A percentile compares a stretch with the other conserved stretches of the same genome.
Evolutionary conservation across 176 grass and related monocot genomes (phyloP).

Genomic region (Juncus inflexus): DNA sequence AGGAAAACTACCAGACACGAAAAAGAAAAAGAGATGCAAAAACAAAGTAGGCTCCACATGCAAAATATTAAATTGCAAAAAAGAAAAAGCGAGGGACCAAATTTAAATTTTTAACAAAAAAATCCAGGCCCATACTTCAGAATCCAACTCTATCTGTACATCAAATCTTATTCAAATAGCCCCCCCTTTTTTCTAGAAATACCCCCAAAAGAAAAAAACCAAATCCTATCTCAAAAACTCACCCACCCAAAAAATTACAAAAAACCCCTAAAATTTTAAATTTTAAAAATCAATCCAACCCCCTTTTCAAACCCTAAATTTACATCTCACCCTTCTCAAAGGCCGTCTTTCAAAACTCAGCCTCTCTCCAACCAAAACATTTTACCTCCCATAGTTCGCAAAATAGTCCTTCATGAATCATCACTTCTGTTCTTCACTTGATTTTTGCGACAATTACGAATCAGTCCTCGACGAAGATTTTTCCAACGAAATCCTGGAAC

Average conservation of each 20-base stretch:
- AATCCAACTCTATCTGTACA: constrained; percentile 76
- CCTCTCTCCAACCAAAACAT: constrained; percentile 27
- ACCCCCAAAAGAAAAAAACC: constrained; percentile 23
- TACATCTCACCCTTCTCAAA: constrained; percentile 40
- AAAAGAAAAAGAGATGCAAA: constrained; percentile 24
- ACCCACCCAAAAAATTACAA: neutral
- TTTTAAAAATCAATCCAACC: constrained; percentile 41
- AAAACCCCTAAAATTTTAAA: constrained; percentile 6
- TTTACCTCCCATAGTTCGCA: neutral
- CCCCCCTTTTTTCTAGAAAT: constrained; percentile 55
- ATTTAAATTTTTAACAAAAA: constrained; percentile 23
- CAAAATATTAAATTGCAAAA: constrained; percentile 36
- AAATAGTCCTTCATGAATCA: too few relatives aligned
- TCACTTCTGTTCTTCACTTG: neutral
- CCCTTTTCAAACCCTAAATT: constrained; percentile 45
- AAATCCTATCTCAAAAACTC: constrained; percentile 34
- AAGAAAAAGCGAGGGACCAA: constrained; percentile 18
- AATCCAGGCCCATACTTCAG: constrained; percentile 55
- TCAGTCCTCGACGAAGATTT: constrained; percentile 80
- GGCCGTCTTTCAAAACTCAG: constrained; percentile 56
- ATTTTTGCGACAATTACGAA: neutral
- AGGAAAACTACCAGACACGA: constrained; percentile 17
- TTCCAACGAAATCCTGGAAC: constrained; percentile 89
- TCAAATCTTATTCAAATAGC: constrained; percentile 50
- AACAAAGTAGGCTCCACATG: constrained; percentile 30